Base-by-base conservation (phyloP, 768 basidiomycete species). In the Trametes villosa region DNA sequence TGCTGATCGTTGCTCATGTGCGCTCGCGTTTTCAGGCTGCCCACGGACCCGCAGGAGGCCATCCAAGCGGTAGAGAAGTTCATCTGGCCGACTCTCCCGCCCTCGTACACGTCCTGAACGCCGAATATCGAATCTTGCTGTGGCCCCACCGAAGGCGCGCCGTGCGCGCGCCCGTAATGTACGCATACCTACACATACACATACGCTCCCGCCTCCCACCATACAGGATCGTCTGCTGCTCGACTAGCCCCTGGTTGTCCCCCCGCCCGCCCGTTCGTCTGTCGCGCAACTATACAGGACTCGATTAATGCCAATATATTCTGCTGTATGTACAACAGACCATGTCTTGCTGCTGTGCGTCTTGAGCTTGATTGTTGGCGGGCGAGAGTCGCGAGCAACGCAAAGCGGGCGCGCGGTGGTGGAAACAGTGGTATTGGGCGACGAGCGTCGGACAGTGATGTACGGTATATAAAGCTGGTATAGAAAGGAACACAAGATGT, bases 31-130 rank as follows among this genome's bases (percentile, higher is more conserved):
- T 4, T 8, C 65, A 95, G 94, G 33, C 75, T 94, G 38, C 90
- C 93, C 15, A 80, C 83, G 57, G 83, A 92, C 64, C 83, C 89
- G 15, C 74, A 81, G 51, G 81, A 84, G 66, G 91, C 92, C 53
- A 84, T 83, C 53, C 75, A 73, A n/a, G 79, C 75, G 1, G 88
- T 94, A 34, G 80, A 87, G 70, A 76, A 86, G 55, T 96, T 92
- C 91, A 91, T 97, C 75, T 96, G 91, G 80, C 62, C 65, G 20
- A 46, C 67, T 15, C 64, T 65, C 29, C 64, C 56, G 26, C 59
- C 62, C 30, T 62, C 60, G 3, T 61, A 59, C 53, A 30, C 47
- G 9, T 40, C 38, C 33, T 55, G 13, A 45, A 11, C 36, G 36
- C 36, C 15, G 36, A 11, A 38, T 18, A 38, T 38, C 8, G 29